Evolutionary conservation across 192 early-diverging fungal genomes (phyloP).

Genomic region (Mortierella alpina): DNA sequence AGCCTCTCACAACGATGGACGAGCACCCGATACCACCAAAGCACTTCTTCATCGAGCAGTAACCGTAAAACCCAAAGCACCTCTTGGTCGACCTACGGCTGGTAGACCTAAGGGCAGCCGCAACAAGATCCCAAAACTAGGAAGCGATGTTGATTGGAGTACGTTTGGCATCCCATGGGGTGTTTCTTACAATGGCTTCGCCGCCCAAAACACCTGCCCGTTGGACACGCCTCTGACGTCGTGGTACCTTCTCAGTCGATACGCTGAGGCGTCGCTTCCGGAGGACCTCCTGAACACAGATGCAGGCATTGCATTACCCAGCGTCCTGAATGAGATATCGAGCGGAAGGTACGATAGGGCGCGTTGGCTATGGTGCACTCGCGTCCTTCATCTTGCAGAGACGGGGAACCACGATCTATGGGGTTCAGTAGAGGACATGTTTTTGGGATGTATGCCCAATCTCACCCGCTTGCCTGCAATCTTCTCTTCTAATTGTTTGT

Average conservation of each 20-base stretch:
- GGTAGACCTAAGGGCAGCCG: conserved; percentile 1
- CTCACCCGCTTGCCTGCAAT: background rate
- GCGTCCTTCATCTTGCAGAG: background rate
- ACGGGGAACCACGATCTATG: background rate
- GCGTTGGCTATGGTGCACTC: conserved; percentile 12
- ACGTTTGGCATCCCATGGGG: conserved; percentile 37
- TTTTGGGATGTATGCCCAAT: conserved; percentile 2
- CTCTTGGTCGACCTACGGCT: background rate
- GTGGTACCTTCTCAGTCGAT: conserved; percentile 13
- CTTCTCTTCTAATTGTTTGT: no score
- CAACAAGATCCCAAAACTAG: conserved; percentile 16
- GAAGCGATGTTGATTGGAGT: conserved; percentile 9
- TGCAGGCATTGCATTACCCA: conserved; percentile 1
- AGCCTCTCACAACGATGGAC: no score
- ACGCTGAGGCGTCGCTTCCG: background rate
- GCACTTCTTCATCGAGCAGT: no score
- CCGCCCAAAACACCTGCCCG: conserved; percentile 15
- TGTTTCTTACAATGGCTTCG: background rate
- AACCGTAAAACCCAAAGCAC: no score
- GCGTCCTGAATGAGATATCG: background rate
- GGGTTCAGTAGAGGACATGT: background rate
- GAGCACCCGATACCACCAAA: no score
- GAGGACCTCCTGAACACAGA: background rate
- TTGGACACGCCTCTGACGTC: conserved; percentile 21
- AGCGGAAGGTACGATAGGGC: conserved; percentile 5